These are phyloP conservation scores for Stephanodiscus triporus DNA, from an alignment of 108 stramenopile genomes.

Conservation along the genomic window DNA sequence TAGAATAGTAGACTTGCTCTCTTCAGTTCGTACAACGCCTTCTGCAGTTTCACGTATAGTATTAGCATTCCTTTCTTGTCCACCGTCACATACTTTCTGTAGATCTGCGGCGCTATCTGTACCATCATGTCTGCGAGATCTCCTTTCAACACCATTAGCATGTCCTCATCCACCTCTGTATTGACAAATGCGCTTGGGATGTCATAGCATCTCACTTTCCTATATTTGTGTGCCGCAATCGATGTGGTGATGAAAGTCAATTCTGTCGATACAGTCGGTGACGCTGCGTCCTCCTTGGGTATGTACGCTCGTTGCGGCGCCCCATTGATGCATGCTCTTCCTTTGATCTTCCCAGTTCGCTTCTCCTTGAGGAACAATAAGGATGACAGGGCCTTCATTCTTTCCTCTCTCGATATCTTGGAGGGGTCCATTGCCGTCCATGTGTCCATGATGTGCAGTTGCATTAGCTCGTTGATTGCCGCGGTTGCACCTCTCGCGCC, in stretches of 20 bases:
- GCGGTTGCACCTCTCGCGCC: neutral
- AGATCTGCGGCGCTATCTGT: conserved; percentile 4
- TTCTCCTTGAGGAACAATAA: conserved; percentile 47
- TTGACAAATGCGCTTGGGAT: conserved; percentile 56
- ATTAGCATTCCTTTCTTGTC: neutral
- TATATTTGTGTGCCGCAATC: conserved; percentile 35
- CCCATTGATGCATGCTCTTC: conserved; percentile 33
- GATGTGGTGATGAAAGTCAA: conserved; percentile 21
- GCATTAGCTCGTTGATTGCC: neutral
- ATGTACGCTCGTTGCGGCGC: conserved; percentile 28
- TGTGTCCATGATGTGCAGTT: neutral
- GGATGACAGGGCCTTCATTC: conserved; percentile 14
- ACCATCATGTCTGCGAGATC: conserved; percentile 21
- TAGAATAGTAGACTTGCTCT: neutral
- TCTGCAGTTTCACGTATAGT: no score
- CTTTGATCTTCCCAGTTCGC: conserved; percentile 35
- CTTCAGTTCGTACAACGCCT: no score
- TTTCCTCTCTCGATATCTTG: conserved; percentile 2
- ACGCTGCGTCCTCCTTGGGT: conserved; percentile 23
- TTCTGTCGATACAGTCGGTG: conserved; percentile 30
- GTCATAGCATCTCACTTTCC: conserved; percentile 45
- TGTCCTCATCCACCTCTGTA: conserved; percentile 28
- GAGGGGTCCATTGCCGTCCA: neutral
- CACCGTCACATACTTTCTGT: neutral
- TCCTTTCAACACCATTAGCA: conserved; percentile 27